These are phyloP conservation scores for Pseudonectria foliicola DNA, from an alignment of 2,329 filamentous ascomycete species.

Conservation along the genomic window DNA sequence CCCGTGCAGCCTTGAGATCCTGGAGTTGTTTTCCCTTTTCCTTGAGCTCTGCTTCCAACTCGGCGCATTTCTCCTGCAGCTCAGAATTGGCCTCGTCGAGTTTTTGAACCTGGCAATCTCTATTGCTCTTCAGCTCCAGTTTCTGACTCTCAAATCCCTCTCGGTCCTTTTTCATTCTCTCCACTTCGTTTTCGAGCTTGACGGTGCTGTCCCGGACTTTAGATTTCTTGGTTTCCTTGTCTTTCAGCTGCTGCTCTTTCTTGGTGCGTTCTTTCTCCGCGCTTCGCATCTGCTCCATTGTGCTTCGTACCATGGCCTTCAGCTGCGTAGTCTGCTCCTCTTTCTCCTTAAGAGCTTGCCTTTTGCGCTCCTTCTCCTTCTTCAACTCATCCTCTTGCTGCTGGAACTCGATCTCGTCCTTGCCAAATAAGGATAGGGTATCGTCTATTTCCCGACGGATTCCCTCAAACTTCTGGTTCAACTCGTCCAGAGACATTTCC, in stretches of 20 bases:
- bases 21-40: conserved; percentile 62
- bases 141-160: conserved; percentile 49
- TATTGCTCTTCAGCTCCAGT: conserved; percentile 41
- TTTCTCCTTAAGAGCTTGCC: conserved; percentile 74
- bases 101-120: conserved; percentile 43
- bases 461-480: conserved; percentile 74
- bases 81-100: conserved; percentile 49
- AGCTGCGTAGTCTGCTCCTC: conserved; percentile 83
- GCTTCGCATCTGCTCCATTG: conserved; percentile 74
- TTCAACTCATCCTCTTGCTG: conserved; percentile 60
- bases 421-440: conserved; percentile 59
- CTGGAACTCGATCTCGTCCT: conserved; percentile 65
- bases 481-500: conserved; percentile 63
- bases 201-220: conserved; percentile 64
- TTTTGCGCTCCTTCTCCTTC: conserved; percentile 72
- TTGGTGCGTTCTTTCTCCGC: conserved; percentile 73
- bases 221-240: conserved; percentile 60
- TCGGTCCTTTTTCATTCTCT: conserved; percentile 51
- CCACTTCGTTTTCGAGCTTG: conserved; percentile 59
- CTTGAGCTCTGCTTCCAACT: conserved; percentile 65
- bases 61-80: conserved; percentile 56
- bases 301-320: conserved; percentile 69
- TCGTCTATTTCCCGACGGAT: conserved; percentile 82
- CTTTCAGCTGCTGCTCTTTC: conserved; percentile 64
- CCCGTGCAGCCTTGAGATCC: conserved; percentile 63